Conservation (phyloP, 805 yeast genomes). For the Naumovozyma dairenensis region DNA sequence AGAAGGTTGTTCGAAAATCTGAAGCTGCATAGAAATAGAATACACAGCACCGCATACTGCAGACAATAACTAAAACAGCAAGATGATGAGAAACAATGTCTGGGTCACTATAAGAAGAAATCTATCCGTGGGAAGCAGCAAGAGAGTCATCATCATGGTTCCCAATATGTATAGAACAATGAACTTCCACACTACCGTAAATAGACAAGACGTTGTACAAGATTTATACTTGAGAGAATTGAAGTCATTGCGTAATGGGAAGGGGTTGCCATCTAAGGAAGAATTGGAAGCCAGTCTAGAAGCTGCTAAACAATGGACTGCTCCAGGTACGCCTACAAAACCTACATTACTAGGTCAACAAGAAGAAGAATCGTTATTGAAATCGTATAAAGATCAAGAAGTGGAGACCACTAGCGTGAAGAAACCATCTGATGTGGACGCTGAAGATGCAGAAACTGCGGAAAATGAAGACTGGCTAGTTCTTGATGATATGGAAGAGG, state of each 20-base stretch:
- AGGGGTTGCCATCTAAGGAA: conserved; percentile 58
- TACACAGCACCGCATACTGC: no score
- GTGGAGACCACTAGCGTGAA: background rate
- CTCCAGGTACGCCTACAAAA: conserved; percentile 45
- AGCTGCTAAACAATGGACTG: conserved; percentile 71
- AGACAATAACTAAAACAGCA: no score
- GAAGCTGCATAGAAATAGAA: no score
- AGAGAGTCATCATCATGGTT: no score
- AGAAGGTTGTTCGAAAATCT: no score
- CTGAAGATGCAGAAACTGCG: background rate
- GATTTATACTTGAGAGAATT: conserved; percentile 83
- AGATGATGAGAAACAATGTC: no score
- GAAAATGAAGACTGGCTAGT: conserved; percentile 57
- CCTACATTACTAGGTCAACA: conserved; percentile 14
- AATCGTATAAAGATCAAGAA: background rate
- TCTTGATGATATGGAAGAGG: conserved; percentile 57
- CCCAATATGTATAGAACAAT: no score
- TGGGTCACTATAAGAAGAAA: no score
- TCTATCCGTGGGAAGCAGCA: no score
- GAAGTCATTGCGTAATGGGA: conserved; percentile 63
- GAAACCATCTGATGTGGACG: background rate
- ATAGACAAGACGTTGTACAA: conserved; percentile 45
- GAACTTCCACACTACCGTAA: no score
- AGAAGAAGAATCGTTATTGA: conserved; percentile 26
- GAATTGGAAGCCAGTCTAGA: conserved; percentile 50